Evolutionary conservation across 108 stramenopile species (phyloP).

Genomic region (Conticribra guillardii): DNA sequence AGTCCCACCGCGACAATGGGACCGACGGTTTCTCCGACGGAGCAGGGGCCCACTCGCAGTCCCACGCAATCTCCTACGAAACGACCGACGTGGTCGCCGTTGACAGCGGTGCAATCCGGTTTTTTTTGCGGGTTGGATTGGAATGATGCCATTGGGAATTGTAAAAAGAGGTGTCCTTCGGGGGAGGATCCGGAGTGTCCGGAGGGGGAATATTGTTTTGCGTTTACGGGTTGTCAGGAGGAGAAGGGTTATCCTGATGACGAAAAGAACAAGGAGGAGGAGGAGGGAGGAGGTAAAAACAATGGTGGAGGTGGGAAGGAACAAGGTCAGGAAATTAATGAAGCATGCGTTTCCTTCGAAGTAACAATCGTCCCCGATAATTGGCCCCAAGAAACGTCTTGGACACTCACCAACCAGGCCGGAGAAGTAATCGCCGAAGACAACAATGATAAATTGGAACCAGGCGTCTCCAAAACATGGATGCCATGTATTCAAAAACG

Average conservation of each 20-base stretch:
- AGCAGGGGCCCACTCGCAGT: background rate
- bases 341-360: constrained; percentile 41
- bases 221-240: constrained; percentile 37
- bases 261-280: constrained; percentile 8
- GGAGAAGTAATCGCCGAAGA: constrained; percentile 37
- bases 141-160: constrained; percentile 15
- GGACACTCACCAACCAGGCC: constrained; percentile 29
- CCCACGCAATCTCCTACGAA: background rate
- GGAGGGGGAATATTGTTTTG: constrained; percentile 36
- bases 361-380: constrained; percentile 41
- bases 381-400: constrained; percentile 50
- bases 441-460: constrained; percentile 27
- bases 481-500: constrained; percentile 36
- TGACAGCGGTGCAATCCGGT: background rate
- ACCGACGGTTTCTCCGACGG: background rate
- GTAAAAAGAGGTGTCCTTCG: constrained; percentile 10
- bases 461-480: constrained; percentile 23
- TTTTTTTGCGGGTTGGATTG: constrained; percentile 13
- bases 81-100: background rate
- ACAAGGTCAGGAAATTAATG: background rate
- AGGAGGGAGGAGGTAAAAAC: constrained; percentile 1
- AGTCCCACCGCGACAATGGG: background rate
- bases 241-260: constrained; percentile 49
- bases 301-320: background rate
- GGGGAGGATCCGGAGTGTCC: constrained; percentile 36